Conservation (phyloP, 1,284 basidiomycete species). For the Ceratobasidium sp. region DNA sequence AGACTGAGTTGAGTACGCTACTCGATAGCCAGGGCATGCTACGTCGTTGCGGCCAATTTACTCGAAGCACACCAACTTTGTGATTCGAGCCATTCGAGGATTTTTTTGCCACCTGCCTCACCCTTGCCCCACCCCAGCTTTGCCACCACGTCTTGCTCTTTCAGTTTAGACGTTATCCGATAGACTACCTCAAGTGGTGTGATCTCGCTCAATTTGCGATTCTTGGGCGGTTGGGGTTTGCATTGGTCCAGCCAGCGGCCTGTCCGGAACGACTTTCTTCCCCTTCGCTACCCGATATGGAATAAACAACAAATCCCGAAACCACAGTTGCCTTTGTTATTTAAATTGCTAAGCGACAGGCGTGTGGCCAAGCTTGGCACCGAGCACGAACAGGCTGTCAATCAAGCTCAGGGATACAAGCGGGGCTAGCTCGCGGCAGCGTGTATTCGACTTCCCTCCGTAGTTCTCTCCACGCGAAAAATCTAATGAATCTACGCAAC, state of each 20-base stretch:
- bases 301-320: background rate
- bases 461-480: slow-evolving; percentile 1
- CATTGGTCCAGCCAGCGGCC: background rate
- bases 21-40: background rate
- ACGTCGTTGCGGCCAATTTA: background rate
- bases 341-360: background rate
- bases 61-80: no score
- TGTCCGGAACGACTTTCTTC: background rate
- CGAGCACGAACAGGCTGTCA: no score
- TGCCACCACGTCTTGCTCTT: background rate
- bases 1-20: background rate
- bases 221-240: background rate
- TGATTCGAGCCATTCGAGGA: no score
- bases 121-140: background rate
- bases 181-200: background rate
- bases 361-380: no score
- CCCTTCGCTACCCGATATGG: background rate
- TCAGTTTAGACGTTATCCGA: background rate
- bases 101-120: slow-evolving; percentile 17
- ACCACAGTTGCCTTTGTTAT: background rate
- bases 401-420: slow-evolving; percentile 26
- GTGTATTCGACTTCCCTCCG: slow-evolving; percentile 7
- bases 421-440: background rate
- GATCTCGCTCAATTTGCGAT: background rate
- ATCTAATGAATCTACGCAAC: slow-evolving; percentile 1